Conservation (phyloP, 192 early-diverging fungal species). For the Chytriomyces sp. region DNA sequence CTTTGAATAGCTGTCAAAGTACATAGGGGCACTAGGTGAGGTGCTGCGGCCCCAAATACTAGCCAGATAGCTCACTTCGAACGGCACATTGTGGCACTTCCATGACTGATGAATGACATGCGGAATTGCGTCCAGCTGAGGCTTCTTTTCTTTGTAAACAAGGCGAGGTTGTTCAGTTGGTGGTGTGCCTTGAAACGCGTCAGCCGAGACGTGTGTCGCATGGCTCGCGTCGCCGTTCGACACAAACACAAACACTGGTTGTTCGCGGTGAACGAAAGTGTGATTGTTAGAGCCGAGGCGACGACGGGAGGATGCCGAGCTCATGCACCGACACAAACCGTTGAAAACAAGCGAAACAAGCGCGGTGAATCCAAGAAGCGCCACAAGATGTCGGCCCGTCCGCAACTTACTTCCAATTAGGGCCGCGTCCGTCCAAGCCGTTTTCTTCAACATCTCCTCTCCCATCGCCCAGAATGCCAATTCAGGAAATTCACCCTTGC, state of each 20-base stretch:
- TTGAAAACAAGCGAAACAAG: neutral
- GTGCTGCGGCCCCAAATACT: neutral
- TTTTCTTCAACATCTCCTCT: no score
- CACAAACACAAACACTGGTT: neutral
- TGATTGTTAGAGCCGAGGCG: neutral
- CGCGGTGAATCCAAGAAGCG: neutral
- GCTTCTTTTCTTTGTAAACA: no score
- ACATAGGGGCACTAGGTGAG: no score
- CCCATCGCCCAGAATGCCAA: no score
- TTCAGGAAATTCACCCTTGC: no score
- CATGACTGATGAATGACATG: conserved; percentile 22
- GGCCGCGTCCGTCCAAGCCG: no score
- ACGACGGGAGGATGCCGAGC: no score
- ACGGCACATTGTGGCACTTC: conserved; percentile 6
- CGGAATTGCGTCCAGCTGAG: conserved; percentile 1
- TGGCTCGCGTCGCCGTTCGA: neutral
- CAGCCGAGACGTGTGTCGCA: neutral
- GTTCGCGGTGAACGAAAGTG: neutral
- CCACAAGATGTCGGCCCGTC: no score
- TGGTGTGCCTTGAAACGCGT: no score
- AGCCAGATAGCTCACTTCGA: neutral
- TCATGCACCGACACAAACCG: neutral
- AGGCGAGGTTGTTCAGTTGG: no score
- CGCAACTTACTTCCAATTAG: no score
- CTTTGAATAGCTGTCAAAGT: neutral